A percentile compares a stretch with the other conserved stretches of the same genome.
phyloP scores from a whole-genome alignment of 306 rosid species.

The Trichosanthes truncata region DNA sequence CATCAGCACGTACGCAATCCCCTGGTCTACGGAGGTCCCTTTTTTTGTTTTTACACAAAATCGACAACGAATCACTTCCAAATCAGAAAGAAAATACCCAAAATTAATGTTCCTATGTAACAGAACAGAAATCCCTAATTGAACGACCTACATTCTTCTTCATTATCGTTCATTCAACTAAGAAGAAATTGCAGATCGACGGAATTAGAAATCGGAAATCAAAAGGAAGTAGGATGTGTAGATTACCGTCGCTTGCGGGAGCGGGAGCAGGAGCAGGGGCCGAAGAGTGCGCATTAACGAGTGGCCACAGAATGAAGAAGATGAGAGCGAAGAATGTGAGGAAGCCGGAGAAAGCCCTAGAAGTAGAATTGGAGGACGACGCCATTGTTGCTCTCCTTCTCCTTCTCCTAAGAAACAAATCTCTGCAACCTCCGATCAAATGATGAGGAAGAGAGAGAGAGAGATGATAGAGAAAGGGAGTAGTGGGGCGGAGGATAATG shows the following conservation, averaged over 20 bases:
- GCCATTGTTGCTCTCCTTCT: too few species aligned
- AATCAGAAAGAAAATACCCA: too few species aligned
- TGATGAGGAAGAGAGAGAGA: not conserved
- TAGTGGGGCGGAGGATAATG: not conserved
- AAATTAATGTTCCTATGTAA: too few species aligned
- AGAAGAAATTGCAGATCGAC: not conserved
- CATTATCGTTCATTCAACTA: too few species aligned
- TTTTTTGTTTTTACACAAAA: constrained; percentile 9
- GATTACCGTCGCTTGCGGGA: constrained; percentile 63
- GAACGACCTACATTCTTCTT: too few species aligned
- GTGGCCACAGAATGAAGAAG: constrained; percentile 34
- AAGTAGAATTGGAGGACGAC: constrained; percentile 14
- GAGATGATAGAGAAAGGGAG: too few species aligned
- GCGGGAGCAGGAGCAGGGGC: constrained; percentile 41
- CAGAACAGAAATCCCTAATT: not conserved
- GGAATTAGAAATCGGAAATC: not conserved
- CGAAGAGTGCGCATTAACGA: constrained; percentile 23
- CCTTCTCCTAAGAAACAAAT: not conserved
- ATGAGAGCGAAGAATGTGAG: constrained; percentile 24
- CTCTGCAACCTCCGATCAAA: not conserved
- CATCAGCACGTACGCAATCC: constrained; percentile 74
- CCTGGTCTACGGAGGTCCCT: constrained; percentile 81
- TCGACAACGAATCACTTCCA: not conserved
- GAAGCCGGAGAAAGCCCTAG: constrained; percentile 16
- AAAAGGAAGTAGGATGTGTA: not conserved